These are phyloP conservation scores for Daedaleopsis nitida DNA, from an alignment of 768 basidiomycete genomes.

Conservation along the genomic window DNA sequence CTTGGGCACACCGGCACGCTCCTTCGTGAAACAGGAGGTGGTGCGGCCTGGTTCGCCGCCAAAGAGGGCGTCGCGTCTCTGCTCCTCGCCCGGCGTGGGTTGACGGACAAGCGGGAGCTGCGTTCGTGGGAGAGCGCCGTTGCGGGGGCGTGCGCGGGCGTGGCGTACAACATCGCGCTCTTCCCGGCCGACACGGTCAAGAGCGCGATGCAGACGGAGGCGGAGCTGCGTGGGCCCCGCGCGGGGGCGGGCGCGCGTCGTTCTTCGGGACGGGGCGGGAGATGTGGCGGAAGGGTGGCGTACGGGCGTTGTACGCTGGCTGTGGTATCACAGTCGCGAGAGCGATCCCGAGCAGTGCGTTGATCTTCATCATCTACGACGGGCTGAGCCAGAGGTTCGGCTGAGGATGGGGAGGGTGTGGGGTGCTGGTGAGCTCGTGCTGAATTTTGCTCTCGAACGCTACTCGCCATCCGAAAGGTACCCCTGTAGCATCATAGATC, in stretches of 20 bases:
- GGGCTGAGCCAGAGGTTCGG: constrained; percentile 62
- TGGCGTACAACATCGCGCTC: constrained; percentile 81
- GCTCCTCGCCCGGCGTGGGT: constrained; percentile 55
- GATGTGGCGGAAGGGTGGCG: constrained; percentile 75
- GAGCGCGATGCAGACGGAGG: constrained; percentile 92
- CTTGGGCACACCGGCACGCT: constrained; percentile 93
- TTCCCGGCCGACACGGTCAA: constrained; percentile 97
- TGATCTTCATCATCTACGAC: constrained; percentile 94
- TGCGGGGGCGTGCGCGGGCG: constrained; percentile 85
- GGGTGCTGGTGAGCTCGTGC: not conserved
- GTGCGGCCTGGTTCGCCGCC: constrained; percentile 86
- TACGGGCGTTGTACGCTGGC: constrained; percentile 88
- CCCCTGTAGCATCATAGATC: not conserved
- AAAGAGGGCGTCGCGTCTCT: constrained; percentile 75
- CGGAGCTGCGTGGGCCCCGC: constrained; percentile 68
- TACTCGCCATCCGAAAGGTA: not conserved
- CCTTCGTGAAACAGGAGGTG: constrained; percentile 91
- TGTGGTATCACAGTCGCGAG: constrained; percentile 89
- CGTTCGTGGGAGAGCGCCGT: constrained; percentile 79
- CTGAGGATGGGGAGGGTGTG: constrained; percentile 18
- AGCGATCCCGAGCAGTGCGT: constrained; percentile 85
- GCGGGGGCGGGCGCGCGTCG: constrained; percentile 39
- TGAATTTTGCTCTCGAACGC: not conserved
- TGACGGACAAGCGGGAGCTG: constrained; percentile 35
- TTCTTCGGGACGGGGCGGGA: constrained; percentile 62